Evolutionary conservation across 2,329 filamentous ascomycete species (phyloP), one percentile per base, ranked within the genome.

Genomic region (Xylariomycetidae sp.): DNA sequence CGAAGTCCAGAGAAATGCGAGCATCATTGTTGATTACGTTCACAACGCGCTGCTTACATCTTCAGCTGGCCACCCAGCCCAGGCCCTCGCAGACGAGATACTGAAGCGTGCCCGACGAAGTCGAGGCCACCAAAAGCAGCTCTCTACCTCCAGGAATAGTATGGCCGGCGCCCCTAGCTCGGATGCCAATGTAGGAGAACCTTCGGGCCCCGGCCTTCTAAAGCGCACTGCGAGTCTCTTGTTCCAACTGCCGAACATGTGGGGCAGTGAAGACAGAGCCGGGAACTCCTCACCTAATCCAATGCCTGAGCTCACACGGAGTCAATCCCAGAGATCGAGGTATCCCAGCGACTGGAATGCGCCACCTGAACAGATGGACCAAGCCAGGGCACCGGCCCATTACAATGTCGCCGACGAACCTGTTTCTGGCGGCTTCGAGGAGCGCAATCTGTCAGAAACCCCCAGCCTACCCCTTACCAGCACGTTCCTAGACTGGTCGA

Each of bases 401-500:
- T 90, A 95, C 56, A 74, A 88, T 40, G 71, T 79, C 31, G 84
- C 85, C 6, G 79, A 76, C 40, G 79, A 86, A 41, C 90, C 92
- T 1, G 73, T 79, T n/a, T 88, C 88, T 4, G 82, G 85, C 9
- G 76, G 79, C 0, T 95, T 84, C 52, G 65, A 76, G 43, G 67
- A 76, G 31, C 75, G 81, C 37, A 71, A 79, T 39, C 56, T 76
- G 19, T 66, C 70, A 1, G 65, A 76, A 33, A 48, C 67, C 8
- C 82, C 85, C 2, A 61, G 59, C 10, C 72, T 96, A 18, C 92
- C 92, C 1, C 59, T 98, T 13, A 74, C 74, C 39, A 95, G 88
- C 56, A 80, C 74, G 7, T 94, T 96, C 59, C 71, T 95, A 42
- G 86, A 95, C 43, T 98, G 90, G 89, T 95, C 89, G 4, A 88